Evolutionary conservation across 768 basidiomycete species (phyloP), one percentile per base, ranked within the genome.

Genomic region (Xerocomus potaroensis): DNA sequence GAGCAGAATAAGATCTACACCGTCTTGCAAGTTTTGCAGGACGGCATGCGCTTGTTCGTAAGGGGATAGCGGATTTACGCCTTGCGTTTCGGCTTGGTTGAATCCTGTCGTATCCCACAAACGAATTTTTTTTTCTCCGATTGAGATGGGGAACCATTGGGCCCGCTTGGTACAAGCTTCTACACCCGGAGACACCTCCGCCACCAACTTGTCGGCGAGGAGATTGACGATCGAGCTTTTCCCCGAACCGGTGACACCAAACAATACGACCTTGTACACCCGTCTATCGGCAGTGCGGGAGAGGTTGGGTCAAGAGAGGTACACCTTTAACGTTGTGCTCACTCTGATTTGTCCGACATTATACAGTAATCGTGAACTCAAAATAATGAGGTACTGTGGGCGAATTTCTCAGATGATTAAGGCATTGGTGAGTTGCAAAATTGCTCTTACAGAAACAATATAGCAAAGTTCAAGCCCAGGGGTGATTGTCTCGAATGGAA

Each of bases 1-100:
- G 45, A 65, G 72, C 4, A 75, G 53, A 26, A 75, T 55, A 19
- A 76, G 66, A 48, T 62, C 68, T 18, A 75, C 58, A 5, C 75
- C 71, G 4, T 53, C 49, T 22, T 57, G 49, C 23, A 73, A 49
- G 21, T 47, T 59, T 35, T 52, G 55, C 49, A 77, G 49, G 18
- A 76, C 63, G n/a, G 55, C 21, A 24, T 69, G 62, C 0, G 67
- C 61, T 23, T 69, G 54, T 31, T 59, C 59, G 27, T 58, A 69
- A 32, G 53, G 64, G 24, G 30, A 53, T 44, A 54, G 47, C 1
- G 48, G 51, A 51, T 53, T 27, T 29, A n/a, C 40, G 26, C 46
- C 50, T 22, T 47, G 55, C 7, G 44, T 27, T 33, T 52, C 44
- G 30, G 55, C 56, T 40, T 59, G 66, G 22, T 63, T 60, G 38